Evolutionary conservation across 768 basidiomycete species (phyloP).

Genomic region (Lepiota subincarnata): DNA sequence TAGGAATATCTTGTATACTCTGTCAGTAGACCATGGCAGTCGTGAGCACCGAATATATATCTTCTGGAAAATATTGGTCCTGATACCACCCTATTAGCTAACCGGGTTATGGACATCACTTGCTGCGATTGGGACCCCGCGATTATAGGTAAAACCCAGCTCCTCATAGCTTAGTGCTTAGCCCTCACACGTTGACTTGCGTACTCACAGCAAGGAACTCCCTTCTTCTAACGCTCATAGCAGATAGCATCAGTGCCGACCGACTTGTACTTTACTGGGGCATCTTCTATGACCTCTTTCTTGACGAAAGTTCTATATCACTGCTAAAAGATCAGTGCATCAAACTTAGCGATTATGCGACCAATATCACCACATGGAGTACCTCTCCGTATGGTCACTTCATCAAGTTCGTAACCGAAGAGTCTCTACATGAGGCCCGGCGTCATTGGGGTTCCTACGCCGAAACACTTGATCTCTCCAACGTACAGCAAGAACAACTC

Average conservation of each 20-base stretch:
- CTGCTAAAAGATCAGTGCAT: slow-evolving; percentile 35
- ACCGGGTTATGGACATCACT: slow-evolving; percentile 40
- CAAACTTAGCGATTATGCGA: slow-evolving; percentile 31
- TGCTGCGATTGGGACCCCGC: slow-evolving; percentile 49
- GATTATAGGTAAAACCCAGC: slow-evolving; percentile 32
- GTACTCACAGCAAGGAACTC: slow-evolving; percentile 40
- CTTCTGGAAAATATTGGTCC: background rate
- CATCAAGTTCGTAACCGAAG: slow-evolving; percentile 32
- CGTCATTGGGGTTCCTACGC: slow-evolving; percentile 36
- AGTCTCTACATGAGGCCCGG: slow-evolving; percentile 35
- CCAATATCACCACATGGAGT: slow-evolving; percentile 34
- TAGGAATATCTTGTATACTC: slow-evolving; percentile 48
- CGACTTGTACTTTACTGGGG: slow-evolving; percentile 31
- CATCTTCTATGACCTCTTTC: slow-evolving; percentile 45
- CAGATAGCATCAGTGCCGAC: slow-evolving; percentile 23
- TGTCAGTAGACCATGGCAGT: slow-evolving; percentile 25
- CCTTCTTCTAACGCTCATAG: slow-evolving; percentile 39
- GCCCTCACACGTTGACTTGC: background rate
- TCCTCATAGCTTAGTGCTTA: background rate
- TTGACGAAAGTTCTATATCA: slow-evolving; percentile 32
- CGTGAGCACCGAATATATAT: slow-evolving; percentile 18
- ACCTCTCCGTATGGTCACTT: slow-evolving; percentile 31
- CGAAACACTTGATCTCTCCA: slow-evolving; percentile 24
- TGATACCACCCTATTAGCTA: slow-evolving; percentile 14
- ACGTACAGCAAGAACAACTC: slow-evolving; percentile 17